Evolutionary conservation across 1,284 basidiomycete species (phyloP).

Genomic region (Trichosporon ovoides): DNA sequence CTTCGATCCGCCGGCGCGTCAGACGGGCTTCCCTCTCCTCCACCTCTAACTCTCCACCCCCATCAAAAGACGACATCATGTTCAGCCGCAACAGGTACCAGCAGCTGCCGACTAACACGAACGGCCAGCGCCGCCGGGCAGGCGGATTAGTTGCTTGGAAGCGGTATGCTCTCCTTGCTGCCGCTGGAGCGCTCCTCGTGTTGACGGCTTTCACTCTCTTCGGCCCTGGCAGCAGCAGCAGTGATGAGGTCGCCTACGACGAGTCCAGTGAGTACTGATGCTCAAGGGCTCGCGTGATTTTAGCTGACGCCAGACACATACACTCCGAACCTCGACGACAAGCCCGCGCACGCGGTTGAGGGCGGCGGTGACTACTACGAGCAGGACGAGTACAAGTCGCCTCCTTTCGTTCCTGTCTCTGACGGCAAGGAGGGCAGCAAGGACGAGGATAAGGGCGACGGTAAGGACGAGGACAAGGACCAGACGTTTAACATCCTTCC

Average conservation of each 20-base stretch:
- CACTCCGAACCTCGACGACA: slow-evolving; percentile 32
- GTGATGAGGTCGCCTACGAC: slow-evolving; percentile 23
- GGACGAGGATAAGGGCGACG: no score
- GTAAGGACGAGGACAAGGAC: slow-evolving; percentile 15
- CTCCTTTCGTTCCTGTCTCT: slow-evolving; percentile 38
- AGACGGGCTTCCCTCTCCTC: background rate
- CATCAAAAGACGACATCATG: slow-evolving; percentile 26
- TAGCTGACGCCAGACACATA: slow-evolving; percentile 28
- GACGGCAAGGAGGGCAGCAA: slow-evolving; percentile 25
- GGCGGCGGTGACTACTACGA: slow-evolving; percentile 17
- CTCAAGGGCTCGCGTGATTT: background rate
- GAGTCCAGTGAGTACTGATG: slow-evolving; percentile 26
- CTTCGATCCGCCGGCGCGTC: background rate
- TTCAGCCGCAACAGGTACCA: slow-evolving; percentile 42
- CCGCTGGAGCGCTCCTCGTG: slow-evolving; percentile 6
- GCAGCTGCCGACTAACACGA: slow-evolving; percentile 39
- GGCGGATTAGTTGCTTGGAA: slow-evolving; percentile 40
- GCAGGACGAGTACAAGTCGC: slow-evolving; percentile 37
- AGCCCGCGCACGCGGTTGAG: slow-evolving; percentile 7
- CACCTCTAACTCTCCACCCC: background rate
- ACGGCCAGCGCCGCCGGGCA: slow-evolving; percentile 26
- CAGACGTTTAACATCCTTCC: slow-evolving; percentile 12
- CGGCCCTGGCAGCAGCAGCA: background rate
- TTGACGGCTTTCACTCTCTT: slow-evolving; percentile 4
- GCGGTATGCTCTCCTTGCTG: slow-evolving; percentile 32